Percentiles rank a stretch among this genome's conserved stretches.
phyloP scores from a whole-genome alignment of 225 moss, liverwort and hornwort genomes.

The Thuidium tamariscinum region DNA sequence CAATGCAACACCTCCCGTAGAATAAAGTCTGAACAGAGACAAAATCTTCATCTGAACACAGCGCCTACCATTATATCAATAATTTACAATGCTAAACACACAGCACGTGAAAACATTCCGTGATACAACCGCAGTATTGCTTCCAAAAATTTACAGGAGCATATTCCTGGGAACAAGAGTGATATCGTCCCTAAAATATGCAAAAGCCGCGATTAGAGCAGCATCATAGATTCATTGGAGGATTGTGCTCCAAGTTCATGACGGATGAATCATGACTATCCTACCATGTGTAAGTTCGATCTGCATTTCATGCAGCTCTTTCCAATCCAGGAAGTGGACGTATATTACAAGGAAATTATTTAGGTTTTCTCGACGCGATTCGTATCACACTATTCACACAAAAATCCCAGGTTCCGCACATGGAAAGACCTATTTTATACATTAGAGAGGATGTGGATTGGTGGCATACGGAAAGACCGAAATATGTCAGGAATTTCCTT shows the following conservation, averaged over 20 bases:
- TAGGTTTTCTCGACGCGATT: background rate
- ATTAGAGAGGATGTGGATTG: background rate
- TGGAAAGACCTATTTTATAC: slow-evolving; percentile 1
- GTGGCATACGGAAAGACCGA: background rate
- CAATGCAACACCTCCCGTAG: background rate
- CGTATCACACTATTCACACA: slow-evolving; percentile 19
- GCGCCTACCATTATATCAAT: background rate
- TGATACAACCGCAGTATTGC: background rate
- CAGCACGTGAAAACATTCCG: background rate
- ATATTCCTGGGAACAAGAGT: background rate
- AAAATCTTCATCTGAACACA: background rate
- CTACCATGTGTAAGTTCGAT: slow-evolving; percentile 1
- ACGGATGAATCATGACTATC: slow-evolving; percentile 8
- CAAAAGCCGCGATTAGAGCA: slow-evolving; percentile 2
- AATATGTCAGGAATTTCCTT: background rate
- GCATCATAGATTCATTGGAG: background rate
- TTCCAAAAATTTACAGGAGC: slow-evolving; percentile 13
- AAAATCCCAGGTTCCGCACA: background rate
- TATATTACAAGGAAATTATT: slow-evolving; percentile 17
- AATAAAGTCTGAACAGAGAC: background rate
- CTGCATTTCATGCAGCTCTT: slow-evolving; percentile 16
- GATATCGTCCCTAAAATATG: background rate
- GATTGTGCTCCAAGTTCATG: slow-evolving; percentile 3
- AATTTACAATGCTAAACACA: background rate
- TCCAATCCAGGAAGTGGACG: background rate